These are phyloP conservation scores for Fusarium mundagurra DNA, from an alignment of 2,329 filamentous ascomycete genomes.

Conservation along the genomic window DNA sequence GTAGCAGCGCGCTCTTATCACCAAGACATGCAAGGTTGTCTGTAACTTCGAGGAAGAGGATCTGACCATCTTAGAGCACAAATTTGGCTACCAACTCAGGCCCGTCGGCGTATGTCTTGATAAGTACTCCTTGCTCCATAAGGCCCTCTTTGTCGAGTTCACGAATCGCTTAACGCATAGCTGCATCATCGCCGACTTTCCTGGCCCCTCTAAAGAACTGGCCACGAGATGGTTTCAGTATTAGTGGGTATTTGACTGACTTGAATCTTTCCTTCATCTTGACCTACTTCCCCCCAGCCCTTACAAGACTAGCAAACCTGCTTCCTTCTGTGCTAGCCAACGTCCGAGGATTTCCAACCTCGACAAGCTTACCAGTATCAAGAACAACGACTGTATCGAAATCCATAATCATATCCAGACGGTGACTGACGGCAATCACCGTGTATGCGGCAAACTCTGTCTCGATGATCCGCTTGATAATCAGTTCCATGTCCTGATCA, in stretches of 20 bases:
- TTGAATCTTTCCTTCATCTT: background rate
- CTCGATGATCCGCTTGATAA: slow-evolving; percentile 53
- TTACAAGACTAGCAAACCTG: slow-evolving; percentile 42
- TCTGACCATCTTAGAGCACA: background rate
- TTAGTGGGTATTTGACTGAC: background rate
- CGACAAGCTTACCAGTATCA: slow-evolving; percentile 57
- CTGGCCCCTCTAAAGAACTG: background rate
- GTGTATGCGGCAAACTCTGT: slow-evolving; percentile 58
- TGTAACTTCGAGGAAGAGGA: background rate
- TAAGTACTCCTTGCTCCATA: background rate
- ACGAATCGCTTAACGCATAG: background rate
- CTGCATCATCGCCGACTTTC: background rate
- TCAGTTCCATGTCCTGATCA: slow-evolving; percentile 52
- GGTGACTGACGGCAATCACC: slow-evolving; percentile 60
- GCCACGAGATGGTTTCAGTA: background rate
- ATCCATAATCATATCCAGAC: slow-evolving; percentile 61
- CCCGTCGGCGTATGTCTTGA: background rate
- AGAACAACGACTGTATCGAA: slow-evolving; percentile 59
- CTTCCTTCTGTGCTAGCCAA: slow-evolving; percentile 37
- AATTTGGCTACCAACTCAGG: background rate
- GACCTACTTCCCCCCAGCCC: background rate
- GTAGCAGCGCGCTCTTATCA: background rate
- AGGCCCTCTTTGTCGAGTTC: background rate
- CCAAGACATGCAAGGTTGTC: background rate
- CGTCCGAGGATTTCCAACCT: slow-evolving; percentile 42